Evolutionary conservation across 2,329 filamentous ascomycete species (phyloP).

Genomic region (Aaosphaeria arxii): DNA sequence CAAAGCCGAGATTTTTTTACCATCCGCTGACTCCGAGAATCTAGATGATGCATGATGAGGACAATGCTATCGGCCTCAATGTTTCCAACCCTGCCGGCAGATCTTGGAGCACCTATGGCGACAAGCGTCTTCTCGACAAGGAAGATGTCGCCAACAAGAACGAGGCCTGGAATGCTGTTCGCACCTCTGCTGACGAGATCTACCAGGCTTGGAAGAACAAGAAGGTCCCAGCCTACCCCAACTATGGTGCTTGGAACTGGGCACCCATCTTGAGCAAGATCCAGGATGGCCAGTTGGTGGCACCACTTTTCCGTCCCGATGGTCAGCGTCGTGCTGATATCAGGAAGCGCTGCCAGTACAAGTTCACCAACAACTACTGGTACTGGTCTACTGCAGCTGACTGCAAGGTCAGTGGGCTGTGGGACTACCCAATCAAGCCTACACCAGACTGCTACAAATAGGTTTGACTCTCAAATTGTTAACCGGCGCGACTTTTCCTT

Average conservation of each 20-base stretch:
- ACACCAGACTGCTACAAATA: no score
- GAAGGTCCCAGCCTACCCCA: neutral
- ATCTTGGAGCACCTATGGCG: neutral
- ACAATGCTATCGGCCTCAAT: neutral
- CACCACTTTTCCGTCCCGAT: no score
- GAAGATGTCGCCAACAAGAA: neutral
- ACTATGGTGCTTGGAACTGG: neutral
- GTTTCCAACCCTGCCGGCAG: neutral
- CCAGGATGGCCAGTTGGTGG: neutral
- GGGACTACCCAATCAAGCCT: no score
- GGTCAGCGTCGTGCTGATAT: no score
- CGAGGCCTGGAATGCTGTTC: neutral
- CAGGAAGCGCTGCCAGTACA: no score
- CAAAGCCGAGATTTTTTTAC: neutral
- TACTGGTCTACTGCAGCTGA: no score
- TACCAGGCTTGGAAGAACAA: neutral
- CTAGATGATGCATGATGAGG: neutral
- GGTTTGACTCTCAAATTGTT: no score
- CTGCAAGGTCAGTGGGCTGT: no score
- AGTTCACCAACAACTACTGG: no score
- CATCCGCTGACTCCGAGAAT: neutral
- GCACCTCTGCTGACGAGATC: neutral
- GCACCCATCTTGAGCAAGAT: neutral
- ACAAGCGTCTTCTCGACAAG: neutral
- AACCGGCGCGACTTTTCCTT: no score